Base-by-base conservation (phyloP, 2,329 filamentous ascomycete species). In the Venturia pyrina region DNA sequence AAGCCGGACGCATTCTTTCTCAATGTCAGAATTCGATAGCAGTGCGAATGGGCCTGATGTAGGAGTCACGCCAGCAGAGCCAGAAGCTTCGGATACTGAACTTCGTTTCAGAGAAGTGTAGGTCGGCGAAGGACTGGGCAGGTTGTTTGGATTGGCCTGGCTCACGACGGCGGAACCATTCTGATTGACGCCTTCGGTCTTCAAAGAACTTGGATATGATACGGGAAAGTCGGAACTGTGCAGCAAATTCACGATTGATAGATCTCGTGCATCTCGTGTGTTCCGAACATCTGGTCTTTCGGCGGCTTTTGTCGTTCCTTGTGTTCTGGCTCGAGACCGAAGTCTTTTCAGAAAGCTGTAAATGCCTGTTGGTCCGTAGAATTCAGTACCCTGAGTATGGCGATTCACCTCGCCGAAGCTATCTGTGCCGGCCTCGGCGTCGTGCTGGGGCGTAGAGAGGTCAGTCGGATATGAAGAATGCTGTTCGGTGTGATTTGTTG, bases 1-100 rank as follows among this genome's bases (percentile, higher is more conserved):
- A 1, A 71, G 69, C 13, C 69, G 65, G 8, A 68, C 69, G 34
- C 69, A 71, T 50, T 70, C 70, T 28, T 56, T 60, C 40, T 67
- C 66, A 21, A 66, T 62, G 37, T 66, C 64, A 32, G 48, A 21
- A 40, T 66, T 62, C 48, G 62, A 50, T 32, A 65, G 40, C 32
- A 41, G 28, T 21, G 64, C 40, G 44, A 63, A 66, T n/a, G 59
- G 48, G 11, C 43, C 48, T 5, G 48, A 40, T 7, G 21, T 43
- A 34, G 53, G 32, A 17, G 41, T 40, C n/a, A 34, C n/a, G 13
- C 40, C 24, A 37, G 41, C 17, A 62, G 53, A 48, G 48, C 61
- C 57, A 34, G 62, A 34, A 3, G 41, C 7, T 46, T 43, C 60
- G 7, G 60, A 62, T 43, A 34, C 10, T 19, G 43, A 62, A 24